Conservation (phyloP, 306 rosid species). For the Purshia tridentata region DNA sequence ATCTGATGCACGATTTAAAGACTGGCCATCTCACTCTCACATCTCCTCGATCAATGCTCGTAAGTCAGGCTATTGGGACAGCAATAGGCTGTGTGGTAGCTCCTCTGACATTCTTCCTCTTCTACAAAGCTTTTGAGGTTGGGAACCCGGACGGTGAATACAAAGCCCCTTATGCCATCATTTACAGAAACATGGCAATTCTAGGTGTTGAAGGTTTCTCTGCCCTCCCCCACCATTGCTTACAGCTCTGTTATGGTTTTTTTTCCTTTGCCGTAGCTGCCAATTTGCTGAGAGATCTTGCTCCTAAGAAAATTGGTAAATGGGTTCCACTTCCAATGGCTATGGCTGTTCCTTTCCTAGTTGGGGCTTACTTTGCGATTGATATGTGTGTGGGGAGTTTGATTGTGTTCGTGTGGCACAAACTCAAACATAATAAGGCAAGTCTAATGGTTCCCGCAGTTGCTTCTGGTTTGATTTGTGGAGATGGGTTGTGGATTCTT, state of each 20-base stretch:
- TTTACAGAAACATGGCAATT: conserved; percentile 96
- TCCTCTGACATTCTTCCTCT: conserved; percentile 82
- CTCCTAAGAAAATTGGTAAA: conserved; percentile 50
- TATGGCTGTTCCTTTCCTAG: conserved; percentile 96
- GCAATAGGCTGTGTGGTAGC: conserved; percentile 89
- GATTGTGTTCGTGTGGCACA: conserved; percentile 76
- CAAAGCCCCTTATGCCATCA: conserved; percentile 95
- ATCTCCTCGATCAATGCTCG: conserved; percentile 89
- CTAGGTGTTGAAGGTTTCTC: conserved; percentile 88
- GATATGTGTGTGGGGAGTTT: conserved; percentile 94
- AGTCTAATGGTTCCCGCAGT: conserved; percentile 82
- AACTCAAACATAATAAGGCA: conserved; percentile 47
- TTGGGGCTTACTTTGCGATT: conserved; percentile 90
- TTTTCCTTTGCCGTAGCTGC: conserved; percentile 71
- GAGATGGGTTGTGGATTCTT: conserved; percentile 96
- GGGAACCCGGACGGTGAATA: conserved; percentile 83
- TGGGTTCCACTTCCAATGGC: conserved; percentile 97
- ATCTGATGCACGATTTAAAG: conserved; percentile 94
- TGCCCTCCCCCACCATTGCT: conserved; percentile 83
- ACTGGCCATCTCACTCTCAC: conserved; percentile 92
- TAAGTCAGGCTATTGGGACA: conserved; percentile 93
- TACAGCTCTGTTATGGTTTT: conserved; percentile 80
- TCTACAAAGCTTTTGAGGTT: conserved; percentile 88
- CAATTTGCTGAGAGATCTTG: conserved; percentile 70
- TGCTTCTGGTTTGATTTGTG: conserved; percentile 98